Evolutionary conservation across 331 rosid species (phyloP).

Genomic region (Dryas integrifolia): DNA sequence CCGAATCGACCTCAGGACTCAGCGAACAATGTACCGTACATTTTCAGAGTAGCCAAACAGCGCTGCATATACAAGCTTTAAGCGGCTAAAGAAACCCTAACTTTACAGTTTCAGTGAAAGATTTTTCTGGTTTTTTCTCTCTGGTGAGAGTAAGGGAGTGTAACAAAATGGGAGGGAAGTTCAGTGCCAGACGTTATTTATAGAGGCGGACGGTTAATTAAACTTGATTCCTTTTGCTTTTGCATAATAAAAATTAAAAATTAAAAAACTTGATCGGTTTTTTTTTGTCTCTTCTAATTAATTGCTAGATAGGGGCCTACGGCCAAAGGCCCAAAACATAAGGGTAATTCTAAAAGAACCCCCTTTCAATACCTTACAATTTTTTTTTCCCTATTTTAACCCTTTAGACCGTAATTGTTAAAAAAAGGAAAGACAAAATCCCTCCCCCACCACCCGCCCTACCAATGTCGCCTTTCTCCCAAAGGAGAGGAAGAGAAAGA

Average conservation of each 20-base stretch:
- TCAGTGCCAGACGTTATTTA: not conserved
- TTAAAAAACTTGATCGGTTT: not conserved
- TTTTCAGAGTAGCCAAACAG: conserved; percentile 4
- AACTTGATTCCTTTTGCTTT: not conserved
- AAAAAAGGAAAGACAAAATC: too few species aligned
- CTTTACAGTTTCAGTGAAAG: not conserved
- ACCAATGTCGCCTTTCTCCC: too few species aligned
- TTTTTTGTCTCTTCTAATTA: not conserved
- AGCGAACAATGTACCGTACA: not conserved
- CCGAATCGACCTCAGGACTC: conserved; percentile 1
- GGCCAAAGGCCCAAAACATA: too few species aligned
- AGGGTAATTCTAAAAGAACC: too few species aligned
- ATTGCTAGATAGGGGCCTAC: too few species aligned
- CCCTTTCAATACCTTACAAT: too few species aligned
- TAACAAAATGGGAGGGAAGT: conserved; percentile 19
- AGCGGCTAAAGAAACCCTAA: conserved; percentile 4
- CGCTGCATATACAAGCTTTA: not conserved
- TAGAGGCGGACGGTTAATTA: not conserved
- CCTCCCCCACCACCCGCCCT: too few species aligned
- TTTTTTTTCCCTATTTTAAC: too few species aligned
- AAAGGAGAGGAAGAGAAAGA: too few species aligned
- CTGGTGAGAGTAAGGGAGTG: not conserved
- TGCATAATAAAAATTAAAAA: not conserved
- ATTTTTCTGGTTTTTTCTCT: not conserved
- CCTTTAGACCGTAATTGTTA: too few species aligned